Evolutionary conservation across 306 rosid genomes (phyloP), one percentile per base, ranked within the genome.

Genomic region (Acmispon strigosus): DNA sequence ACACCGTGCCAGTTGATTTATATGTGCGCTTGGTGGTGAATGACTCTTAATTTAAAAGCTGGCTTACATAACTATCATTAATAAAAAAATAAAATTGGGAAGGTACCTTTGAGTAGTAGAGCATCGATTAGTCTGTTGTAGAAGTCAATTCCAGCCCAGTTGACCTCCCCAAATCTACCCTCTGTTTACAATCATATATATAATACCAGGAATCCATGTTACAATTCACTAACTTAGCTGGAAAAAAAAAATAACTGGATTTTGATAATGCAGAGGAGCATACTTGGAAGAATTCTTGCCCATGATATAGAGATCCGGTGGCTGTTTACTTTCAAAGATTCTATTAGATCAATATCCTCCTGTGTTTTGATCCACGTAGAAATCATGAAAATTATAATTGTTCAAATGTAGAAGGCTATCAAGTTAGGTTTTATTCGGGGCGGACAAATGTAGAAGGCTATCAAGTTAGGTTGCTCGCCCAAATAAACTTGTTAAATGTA

Each of bases 271-370:
- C 29, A 72, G 8, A 66, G 34, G 43, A 61, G 6, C 77, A 36
- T 85, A 90, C 90, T 71, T 29, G 92, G 96, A 27, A 90, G 61
- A 73, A 91, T 78, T 83, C 97, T 84, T 77, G 93, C 65, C 96
- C 96, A 89, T 19, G 97, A 87, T 37, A 89, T 77, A 2, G 97
- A 91, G 78, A 91, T 79, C 32, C 93, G 88, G 65, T 91, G 89
- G 79, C 77, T 79, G 51, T 85, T 84, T 60, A 87, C 91, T 68
- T 89, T 83, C 22, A 83, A 47, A 24, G 57, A 65, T 8, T 39
- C 68, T 93, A 91, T 87, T n/a, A 84, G 79, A 76, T 86, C 82
- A 15, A 87, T 3, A 77, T 91, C 96, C 48, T 87, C 93, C 93
- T 91, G 84, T 79, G 83, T 77, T 39, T 43, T 6, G 61, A 49